Evolutionary conservation across 2,329 filamentous ascomycete species (phyloP).

Genomic region (Claviceps spartinae): DNA sequence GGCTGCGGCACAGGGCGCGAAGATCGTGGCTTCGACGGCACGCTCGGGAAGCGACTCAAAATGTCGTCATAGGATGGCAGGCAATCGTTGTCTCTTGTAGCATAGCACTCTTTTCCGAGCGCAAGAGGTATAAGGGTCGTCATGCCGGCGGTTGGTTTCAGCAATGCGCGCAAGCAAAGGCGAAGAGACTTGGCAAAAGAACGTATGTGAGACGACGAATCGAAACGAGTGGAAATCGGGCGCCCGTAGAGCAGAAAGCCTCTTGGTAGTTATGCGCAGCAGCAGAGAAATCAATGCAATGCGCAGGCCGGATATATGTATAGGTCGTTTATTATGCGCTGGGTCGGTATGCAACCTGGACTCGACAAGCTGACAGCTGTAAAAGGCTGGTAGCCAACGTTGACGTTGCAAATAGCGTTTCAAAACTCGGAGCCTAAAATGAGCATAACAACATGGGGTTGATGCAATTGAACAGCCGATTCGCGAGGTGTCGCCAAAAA

Average conservation of each 20-base stretch:
- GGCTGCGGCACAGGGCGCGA: neutral
- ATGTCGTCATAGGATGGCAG: neutral
- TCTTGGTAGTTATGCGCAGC: too few species aligned
- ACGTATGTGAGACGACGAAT: neutral
- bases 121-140: conserved; percentile 19
- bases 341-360: too few species aligned
- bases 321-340: neutral
- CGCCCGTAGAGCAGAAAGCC: too few species aligned
- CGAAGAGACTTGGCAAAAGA: neutral
- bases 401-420: conserved; percentile 4
- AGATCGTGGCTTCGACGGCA: neutral
- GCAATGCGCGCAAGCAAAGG: neutral
- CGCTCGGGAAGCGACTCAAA: conserved; percentile 1
- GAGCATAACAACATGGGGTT: neutral
- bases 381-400: neutral
- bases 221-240: neutral
- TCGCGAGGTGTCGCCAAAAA: neutral
- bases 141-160: conserved; percentile 10
- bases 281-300: too few species aligned
- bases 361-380: neutral
- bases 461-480: neutral
- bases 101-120: conserved; percentile 10
- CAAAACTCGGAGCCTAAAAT: conserved; percentile 3
- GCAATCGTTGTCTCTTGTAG: conserved; percentile 1
- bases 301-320: neutral